Conservation (phyloP, 768 basidiomycete species). For the Pleurotus salmoneostramineus region DNA sequence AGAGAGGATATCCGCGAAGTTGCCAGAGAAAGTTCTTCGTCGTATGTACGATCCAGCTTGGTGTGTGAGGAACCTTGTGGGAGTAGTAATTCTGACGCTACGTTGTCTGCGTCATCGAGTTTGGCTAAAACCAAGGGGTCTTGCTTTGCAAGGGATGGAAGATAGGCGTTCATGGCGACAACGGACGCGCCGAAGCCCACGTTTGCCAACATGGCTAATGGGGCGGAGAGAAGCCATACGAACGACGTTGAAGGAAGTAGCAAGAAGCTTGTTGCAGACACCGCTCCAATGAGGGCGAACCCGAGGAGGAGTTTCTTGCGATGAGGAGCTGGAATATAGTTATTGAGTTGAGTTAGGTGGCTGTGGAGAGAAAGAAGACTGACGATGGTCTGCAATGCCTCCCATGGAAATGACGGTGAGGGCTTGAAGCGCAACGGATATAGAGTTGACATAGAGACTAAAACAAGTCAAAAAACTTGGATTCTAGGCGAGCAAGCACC, state of each 20-base stretch:
- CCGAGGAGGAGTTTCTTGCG: slow-evolving; percentile 75
- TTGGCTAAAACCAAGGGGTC: slow-evolving; percentile 50
- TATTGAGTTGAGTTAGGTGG: neutral
- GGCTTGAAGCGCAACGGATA: slow-evolving; percentile 86
- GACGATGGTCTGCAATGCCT: slow-evolving; percentile 86
- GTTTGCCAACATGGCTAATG: slow-evolving; percentile 76
- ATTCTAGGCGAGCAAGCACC: no score
- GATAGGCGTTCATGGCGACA: slow-evolving; percentile 90
- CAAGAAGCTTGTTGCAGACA: slow-evolving; percentile 68
- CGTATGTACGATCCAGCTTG: slow-evolving; percentile 30
- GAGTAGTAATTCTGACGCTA: slow-evolving; percentile 33
- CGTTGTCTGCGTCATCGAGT: slow-evolving; percentile 13
- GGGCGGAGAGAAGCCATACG: slow-evolving; percentile 64
- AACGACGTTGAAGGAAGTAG: slow-evolving; percentile 66
- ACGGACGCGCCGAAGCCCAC: slow-evolving; percentile 82
- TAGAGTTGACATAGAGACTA: slow-evolving; percentile 86
- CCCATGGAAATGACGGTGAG: slow-evolving; percentile 95
- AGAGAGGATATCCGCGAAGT: slow-evolving; percentile 82
- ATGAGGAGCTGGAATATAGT: slow-evolving; percentile 40
- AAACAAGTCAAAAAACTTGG: no score
- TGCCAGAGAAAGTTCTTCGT: slow-evolving; percentile 58
- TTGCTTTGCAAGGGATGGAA: slow-evolving; percentile 68
- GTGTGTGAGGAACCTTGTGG: slow-evolving; percentile 10
- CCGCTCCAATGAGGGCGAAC: slow-evolving; percentile 73
- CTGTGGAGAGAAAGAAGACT: slow-evolving; percentile 17